Percentiles rank a stretch among this genome's conserved stretches.
Evolutionary conservation across 1,284 basidiomycete genomes (phyloP).

Genomic region (Chalciporus sp.): DNA sequence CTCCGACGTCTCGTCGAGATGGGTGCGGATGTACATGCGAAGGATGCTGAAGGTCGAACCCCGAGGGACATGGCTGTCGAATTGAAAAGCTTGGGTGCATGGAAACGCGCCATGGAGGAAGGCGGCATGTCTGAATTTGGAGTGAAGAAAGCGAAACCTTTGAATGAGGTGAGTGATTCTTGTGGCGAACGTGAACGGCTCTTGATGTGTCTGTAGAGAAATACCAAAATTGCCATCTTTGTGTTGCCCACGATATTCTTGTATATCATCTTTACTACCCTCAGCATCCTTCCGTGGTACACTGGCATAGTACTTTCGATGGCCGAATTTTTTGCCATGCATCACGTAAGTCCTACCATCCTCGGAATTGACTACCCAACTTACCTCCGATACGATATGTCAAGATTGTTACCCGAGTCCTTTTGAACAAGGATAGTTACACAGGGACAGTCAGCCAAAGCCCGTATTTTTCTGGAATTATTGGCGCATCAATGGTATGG

Average conservation of each 20-base stretch:
- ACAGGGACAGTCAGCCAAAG: conserved; percentile 76
- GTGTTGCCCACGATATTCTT: conserved; percentile 78
- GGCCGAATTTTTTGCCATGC: conserved; percentile 90
- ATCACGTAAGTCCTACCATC: conserved; percentile 65
- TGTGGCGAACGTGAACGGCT: neutral
- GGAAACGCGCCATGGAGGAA: conserved; percentile 86
- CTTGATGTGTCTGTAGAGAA: conserved; percentile 50
- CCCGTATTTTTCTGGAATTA: conserved; percentile 93
- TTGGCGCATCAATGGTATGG: conserved; percentile 85
- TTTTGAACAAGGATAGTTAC: conserved; percentile 78
- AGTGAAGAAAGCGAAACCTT: conserved; percentile 62
- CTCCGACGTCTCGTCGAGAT: conserved; percentile 86
- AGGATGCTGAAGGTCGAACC: conserved; percentile 86
- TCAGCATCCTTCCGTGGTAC: conserved; percentile 88
- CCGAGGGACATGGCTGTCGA: conserved; percentile 94
- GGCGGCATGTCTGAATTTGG: conserved; percentile 82
- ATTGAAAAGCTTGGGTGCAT: conserved; percentile 87
- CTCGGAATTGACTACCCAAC: neutral
- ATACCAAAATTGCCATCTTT: conserved; percentile 84
- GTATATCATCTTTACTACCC: conserved; percentile 81
- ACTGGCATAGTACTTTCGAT: conserved; percentile 81
- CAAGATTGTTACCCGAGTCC: conserved; percentile 79
- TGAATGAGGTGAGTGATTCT: conserved; percentile 59
- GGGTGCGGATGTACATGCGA: conserved; percentile 81
- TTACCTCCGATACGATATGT: conserved; percentile 3